Evolutionary conservation across 2,329 filamentous ascomycete genomes (phyloP).

Genomic region (Neopestalotiopsis rosae): DNA sequence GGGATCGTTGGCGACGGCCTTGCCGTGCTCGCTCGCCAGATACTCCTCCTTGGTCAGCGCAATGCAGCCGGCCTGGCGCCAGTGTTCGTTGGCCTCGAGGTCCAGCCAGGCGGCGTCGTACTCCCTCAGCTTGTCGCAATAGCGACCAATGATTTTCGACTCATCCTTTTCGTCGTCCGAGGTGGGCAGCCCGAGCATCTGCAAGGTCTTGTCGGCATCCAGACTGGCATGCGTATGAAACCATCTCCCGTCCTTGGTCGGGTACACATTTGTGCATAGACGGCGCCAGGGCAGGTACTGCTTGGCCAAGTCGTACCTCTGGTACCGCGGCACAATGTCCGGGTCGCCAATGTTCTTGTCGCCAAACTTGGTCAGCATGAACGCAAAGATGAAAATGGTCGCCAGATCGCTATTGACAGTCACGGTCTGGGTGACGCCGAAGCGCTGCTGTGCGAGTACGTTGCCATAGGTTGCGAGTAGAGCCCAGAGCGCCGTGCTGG

Average conservation of each 20-base stretch:
- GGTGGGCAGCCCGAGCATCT: constrained; percentile 38
- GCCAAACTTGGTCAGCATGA: constrained; percentile 31
- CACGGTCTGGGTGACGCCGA: constrained; percentile 28
- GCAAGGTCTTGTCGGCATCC: constrained; percentile 31
- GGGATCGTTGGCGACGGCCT: constrained; percentile 27
- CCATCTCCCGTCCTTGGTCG: constrained; percentile 39
- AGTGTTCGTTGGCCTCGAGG: constrained; percentile 38
- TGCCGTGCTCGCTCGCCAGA: constrained; percentile 24
- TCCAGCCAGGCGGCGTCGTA: constrained; percentile 37
- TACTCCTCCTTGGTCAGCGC: constrained; percentile 40
- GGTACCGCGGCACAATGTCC: constrained; percentile 26
- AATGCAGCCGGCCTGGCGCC: constrained; percentile 37
- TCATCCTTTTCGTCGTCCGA: constrained; percentile 32
- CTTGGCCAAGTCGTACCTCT: constrained; percentile 29
- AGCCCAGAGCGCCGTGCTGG: constrained; percentile 36
- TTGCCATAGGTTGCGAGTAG: constrained; percentile 36
- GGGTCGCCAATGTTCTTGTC: constrained; percentile 28
- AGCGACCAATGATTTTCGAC: constrained; percentile 33
- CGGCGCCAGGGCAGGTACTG: constrained; percentile 36
- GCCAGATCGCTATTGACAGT: constrained; percentile 35
- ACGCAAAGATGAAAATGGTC: constrained; percentile 36
- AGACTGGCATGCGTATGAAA: constrained; percentile 42
- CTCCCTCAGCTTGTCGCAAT: constrained; percentile 27
- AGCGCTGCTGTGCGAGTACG: constrained; percentile 29
- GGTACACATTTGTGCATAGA: constrained; percentile 37